Evolutionary conservation across 2,329 filamentous ascomycete species (phyloP), one percentile per base, ranked within the genome.

Genomic region (Didymella segeticola): DNA sequence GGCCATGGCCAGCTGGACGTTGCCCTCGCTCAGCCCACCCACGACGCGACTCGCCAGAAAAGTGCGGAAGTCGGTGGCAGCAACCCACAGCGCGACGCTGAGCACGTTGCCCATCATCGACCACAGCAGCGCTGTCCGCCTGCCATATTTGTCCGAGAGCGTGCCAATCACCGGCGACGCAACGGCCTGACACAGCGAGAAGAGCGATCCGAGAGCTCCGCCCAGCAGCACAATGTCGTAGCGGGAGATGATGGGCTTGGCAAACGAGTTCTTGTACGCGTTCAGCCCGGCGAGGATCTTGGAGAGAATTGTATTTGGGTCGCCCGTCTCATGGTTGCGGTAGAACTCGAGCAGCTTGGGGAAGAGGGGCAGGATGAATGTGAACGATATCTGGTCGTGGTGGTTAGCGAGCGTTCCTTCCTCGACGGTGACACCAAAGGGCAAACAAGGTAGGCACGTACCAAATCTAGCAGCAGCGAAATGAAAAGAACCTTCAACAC

Each of bases 181-280:
- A 53, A 98, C 79, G 43, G 95, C 93, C 74, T 99, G 95, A 38
- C 97, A 87, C 39, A 98, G 82, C 11, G 89, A 93, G 80, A 99
- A 99, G 17, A 99, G 81, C 50, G 93, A 97, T 60, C 95, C 95
- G 22, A 99, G 82, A 19, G 93, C 95, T 41, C 95, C 95, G 47
- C 95, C 95, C 5, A 99, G 85, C 36, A 99, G 84, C 22, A 99
- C 93, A 64, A 98, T 96, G 73, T 99, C 95, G 80, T 99, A 96
- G 79, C 91, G 88, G 52, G 93, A 93, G 71, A 96, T 93, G 75
- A 99, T 98, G 37, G 93, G 93, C 49, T 88, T 88, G 36, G 91
- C 87, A 71, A 99, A 99, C 52, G 90, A 85, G 62, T 93, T 89
- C 77, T 99, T 99, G 84, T 99, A 99, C 38, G 90, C 83, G 72